A percentile compares a stretch with the other conserved stretches of the same genome.
Conservation (phyloP, 768 basidiomycete genomes). For the Pleurotus cornucopiae region DNA sequence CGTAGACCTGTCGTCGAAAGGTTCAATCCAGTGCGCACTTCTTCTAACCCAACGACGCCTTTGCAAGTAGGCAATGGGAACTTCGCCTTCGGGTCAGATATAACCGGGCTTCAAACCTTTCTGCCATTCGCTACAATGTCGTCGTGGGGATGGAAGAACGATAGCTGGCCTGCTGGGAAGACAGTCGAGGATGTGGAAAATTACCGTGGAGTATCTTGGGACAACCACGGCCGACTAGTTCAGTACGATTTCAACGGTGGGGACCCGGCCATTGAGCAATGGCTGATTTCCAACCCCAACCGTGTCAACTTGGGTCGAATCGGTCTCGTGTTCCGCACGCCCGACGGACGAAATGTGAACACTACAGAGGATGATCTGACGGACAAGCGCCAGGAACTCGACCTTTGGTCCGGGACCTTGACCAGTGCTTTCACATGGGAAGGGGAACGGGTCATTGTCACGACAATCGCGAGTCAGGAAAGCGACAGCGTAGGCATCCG, state of each 20-base stretch:
- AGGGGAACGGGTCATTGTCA: slow-evolving; percentile 31
- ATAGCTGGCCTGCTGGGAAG: slow-evolving; percentile 40
- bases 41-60: slow-evolving; percentile 41
- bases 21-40: slow-evolving; percentile 48
- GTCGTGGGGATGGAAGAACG: slow-evolving; percentile 62
- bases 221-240: slow-evolving; percentile 45
- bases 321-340: slow-evolving; percentile 39
- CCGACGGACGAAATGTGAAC: slow-evolving; percentile 19
- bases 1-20: slow-evolving; percentile 40
- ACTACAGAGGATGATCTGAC: slow-evolving; percentile 34
- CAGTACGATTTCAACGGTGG: slow-evolving; percentile 46
- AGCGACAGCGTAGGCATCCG: slow-evolving; percentile 35
- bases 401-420: slow-evolving; percentile 53
- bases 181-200: slow-evolving; percentile 37
- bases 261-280: slow-evolving; percentile 41
- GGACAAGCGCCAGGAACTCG: slow-evolving; percentile 35
- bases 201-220: slow-evolving; percentile 47
- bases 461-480: slow-evolving; percentile 33
- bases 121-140: slow-evolving; percentile 52
- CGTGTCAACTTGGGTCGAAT: slow-evolving; percentile 50
- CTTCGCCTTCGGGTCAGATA: slow-evolving; percentile 57
- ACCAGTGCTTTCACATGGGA: slow-evolving; percentile 39
- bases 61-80: slow-evolving; percentile 62
- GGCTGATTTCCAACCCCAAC: slow-evolving; percentile 57
- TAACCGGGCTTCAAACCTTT: slow-evolving; percentile 57